Evolutionary conservation across 1,139 yeast species (phyloP), one percentile per base, ranked within the genome.

Genomic region (Hanseniaspora gamundiae): DNA sequence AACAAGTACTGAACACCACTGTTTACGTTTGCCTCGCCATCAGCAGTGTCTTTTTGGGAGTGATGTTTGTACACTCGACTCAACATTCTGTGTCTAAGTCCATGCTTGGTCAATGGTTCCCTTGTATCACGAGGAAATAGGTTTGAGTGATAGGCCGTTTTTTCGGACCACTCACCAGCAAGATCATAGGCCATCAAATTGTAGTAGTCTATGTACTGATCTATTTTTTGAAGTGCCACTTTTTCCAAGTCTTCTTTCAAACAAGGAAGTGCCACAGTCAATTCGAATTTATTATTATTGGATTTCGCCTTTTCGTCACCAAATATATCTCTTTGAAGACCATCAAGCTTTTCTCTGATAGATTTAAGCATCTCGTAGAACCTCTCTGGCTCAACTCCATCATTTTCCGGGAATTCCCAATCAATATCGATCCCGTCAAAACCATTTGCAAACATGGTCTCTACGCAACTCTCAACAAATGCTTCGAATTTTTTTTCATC

Each of bases 381-480:
- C 41, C 60, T 58, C 1, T 52, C 45, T 1, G 77, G 76, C 48
- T 84, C 80, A 1, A 58, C 52, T 1, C 53, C 52, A 2, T 54
- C 52, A 38, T 62, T 68, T 20, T 63, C 58, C 0, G 96, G 95
- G 52, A 80, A 88, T 59, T 91, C 98, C 96, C 96, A 91, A 62
- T 91, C 98, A 30, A 91, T 65, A 59, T 91, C 98, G 42, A 91
- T 67, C 0, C 98, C 97, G 59, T 91, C 97, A 54, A 91, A 78
- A 0, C 84, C 81, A 55, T 76, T 72, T 42, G 68, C 63, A 2
- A 61, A 51, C 54, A 85, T 67, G 28, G 74, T 60, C 0, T 62
- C 61, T 1, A 73, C 67, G 1, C 79, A 66, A 2, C 80, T 67
- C 1, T 55, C 47, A 2, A 78, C 74, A 60, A 88, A 86, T 1